Conservation (phyloP, 1,284 basidiomycete species). For the Entoloma clypeatum region DNA sequence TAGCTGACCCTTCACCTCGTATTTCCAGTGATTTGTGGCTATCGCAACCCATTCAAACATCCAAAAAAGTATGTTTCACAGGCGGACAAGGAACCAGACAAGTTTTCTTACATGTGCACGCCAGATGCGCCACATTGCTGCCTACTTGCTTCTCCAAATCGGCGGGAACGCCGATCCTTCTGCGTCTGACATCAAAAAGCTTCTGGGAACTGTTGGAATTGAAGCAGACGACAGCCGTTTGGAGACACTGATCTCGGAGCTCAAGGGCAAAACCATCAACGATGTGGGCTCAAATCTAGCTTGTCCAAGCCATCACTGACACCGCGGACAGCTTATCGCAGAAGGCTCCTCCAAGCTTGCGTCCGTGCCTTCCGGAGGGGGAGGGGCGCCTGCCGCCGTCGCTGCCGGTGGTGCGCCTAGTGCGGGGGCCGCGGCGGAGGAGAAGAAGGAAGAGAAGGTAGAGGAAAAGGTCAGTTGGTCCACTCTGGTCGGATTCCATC, state of each 20-base stretch:
- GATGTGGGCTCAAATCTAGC: conserved; percentile 45
- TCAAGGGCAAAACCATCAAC: conserved; percentile 89
- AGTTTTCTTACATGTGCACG: neutral
- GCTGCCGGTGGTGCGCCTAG: conserved; percentile 53
- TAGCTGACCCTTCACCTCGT: conserved; percentile 13
- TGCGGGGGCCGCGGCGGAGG: conserved; percentile 61
- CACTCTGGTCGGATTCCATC: neutral
- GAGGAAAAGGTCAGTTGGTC: conserved; percentile 68
- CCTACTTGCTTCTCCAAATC: conserved; percentile 95
- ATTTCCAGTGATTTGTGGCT: conserved; percentile 84
- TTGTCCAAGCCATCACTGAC: neutral
- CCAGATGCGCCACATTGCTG: conserved; percentile 96
- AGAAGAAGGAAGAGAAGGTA: conserved; percentile 76
- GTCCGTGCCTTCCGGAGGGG: conserved; percentile 87
- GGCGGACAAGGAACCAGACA: neutral
- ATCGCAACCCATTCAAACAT: conserved; percentile 40
- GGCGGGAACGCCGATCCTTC: conserved; percentile 91
- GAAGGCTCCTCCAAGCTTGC: conserved; percentile 93
- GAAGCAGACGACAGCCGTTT: conserved; percentile 87
- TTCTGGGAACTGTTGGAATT: conserved; percentile 86
- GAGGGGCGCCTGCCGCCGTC: conserved; percentile 50
- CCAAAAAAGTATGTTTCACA: conserved; percentile 38
- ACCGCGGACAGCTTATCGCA: conserved; percentile 69
- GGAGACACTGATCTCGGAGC: conserved; percentile 85
- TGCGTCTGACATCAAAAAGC: conserved; percentile 86